phyloP scores from a whole-genome alignment of 2,329 filamentous ascomycete genomes.

The Tympanopsis confertula region DNA sequence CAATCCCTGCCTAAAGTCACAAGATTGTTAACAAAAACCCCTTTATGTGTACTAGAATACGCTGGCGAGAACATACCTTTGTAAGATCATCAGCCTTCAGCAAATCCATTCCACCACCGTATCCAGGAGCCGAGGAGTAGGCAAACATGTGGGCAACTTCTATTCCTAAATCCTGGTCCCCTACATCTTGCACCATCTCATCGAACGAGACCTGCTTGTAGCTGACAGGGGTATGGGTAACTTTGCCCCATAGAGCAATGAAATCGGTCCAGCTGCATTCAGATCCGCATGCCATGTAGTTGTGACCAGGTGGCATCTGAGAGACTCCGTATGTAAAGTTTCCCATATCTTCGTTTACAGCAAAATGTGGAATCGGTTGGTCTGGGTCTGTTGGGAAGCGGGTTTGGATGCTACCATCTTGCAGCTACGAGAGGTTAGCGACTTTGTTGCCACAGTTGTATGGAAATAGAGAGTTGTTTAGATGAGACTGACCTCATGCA shows the following conservation, averaged over 20 bases:
- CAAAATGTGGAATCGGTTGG: constrained; percentile 27
- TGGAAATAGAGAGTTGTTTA: background rate
- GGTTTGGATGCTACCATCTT: constrained; percentile 32
- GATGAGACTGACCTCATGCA: constrained; percentile 25
- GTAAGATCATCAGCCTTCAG: constrained; percentile 28
- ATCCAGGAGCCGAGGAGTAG: constrained; percentile 33
- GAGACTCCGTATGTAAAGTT: constrained; percentile 34
- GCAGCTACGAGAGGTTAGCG: constrained; percentile 10
- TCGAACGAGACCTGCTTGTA: constrained; percentile 27
- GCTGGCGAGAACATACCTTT: constrained; percentile 19
- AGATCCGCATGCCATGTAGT: constrained; percentile 34
- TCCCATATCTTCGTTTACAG: constrained; percentile 32
- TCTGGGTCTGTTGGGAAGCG: constrained; percentile 28
- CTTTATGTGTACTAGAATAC: background rate
- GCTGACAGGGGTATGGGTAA: constrained; percentile 17
- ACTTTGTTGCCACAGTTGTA: background rate
- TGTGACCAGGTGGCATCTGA: constrained; percentile 33
- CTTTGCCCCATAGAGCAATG: constrained; percentile 25
- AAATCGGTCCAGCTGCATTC: constrained; percentile 33
- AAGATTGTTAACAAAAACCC: background rate
- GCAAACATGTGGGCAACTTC: constrained; percentile 33
- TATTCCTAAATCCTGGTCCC: constrained; percentile 26
- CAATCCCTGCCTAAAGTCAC: constrained; percentile 25
- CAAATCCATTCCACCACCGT: constrained; percentile 31
- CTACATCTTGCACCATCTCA: constrained; percentile 23